Conservation (phyloP, 768 basidiomycete species). For the Auriscalpium microsporum region DNA sequence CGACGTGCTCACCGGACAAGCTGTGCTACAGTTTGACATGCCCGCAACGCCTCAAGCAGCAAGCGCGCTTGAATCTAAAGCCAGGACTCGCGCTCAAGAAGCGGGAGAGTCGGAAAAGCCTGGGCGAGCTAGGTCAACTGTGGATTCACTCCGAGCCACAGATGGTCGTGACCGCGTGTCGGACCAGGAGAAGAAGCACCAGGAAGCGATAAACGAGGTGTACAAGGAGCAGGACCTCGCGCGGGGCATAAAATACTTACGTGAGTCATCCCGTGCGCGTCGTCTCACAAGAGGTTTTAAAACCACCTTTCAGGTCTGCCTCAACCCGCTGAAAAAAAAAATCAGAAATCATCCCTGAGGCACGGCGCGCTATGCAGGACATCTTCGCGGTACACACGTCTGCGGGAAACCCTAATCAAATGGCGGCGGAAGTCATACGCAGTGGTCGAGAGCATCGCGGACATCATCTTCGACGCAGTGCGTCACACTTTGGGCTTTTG, state of each 20-base stretch:
- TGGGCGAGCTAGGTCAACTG: constrained; percentile 77
- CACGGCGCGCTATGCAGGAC: constrained; percentile 72
- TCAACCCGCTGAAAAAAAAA: constrained; percentile 78
- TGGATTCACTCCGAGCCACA: constrained; percentile 97
- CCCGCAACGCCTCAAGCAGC: constrained; percentile 88
- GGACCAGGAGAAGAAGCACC: constrained; percentile 88
- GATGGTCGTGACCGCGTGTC: constrained; percentile 87
- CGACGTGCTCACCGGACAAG: constrained; percentile 88
- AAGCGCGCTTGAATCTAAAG: constrained; percentile 89
- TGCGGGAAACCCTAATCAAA: constrained; percentile 94
- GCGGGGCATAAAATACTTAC: constrained; percentile 95
- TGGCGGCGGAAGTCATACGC: constrained; percentile 92
- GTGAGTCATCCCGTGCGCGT: constrained; percentile 35
- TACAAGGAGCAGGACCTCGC: constrained; percentile 97
- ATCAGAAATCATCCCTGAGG: constrained; percentile 64
- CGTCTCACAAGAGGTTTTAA: not conserved
- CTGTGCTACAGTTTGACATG: constrained; percentile 98
- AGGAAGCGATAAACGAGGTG: constrained; percentile 98
- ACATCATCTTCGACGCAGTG: constrained; percentile 80
- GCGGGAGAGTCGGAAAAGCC: constrained; percentile 72
- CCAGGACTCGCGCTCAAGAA: constrained; percentile 72
- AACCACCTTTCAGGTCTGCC: constrained; percentile 51
- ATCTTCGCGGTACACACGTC: constrained; percentile 83
- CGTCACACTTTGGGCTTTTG: constrained; percentile 91
- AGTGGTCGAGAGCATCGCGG: constrained; percentile 86